These are phyloP conservation scores for Rubus parviflorus DNA, from an alignment of 306 rosid species.

Conservation along the genomic window DNA sequence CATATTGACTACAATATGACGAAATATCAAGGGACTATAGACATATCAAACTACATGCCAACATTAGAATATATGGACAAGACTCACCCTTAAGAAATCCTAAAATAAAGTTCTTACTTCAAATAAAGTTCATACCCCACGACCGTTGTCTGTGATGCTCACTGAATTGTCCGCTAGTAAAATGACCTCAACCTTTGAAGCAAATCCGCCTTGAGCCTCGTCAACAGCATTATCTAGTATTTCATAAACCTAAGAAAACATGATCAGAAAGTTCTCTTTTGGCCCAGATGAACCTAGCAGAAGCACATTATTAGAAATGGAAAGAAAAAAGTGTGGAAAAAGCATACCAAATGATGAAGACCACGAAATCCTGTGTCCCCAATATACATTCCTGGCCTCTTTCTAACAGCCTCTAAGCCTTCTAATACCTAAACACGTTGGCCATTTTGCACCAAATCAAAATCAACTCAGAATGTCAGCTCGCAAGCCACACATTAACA, in stretches of 20 bases:
- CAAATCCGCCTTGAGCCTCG: constrained; percentile 98
- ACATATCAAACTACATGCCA: not conserved
- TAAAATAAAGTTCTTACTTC: not conserved
- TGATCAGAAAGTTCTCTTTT: not conserved
- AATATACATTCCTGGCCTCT: constrained; percentile 98
- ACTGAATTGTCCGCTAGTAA: constrained; percentile 77
- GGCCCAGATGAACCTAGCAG: not conserved
- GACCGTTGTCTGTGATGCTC: constrained; percentile 88
- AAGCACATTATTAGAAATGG: not conserved
- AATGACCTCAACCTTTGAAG: constrained; percentile 78
- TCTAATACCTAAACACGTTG: constrained; percentile 63
- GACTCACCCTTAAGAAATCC: not conserved
- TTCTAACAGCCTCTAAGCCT: constrained; percentile 95
- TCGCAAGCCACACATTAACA: not conserved
- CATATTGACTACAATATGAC: not conserved
- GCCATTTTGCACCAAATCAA: too few species aligned
- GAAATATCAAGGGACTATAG: not conserved
- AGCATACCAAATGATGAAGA: constrained; percentile 84
- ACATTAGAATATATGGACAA: not conserved
- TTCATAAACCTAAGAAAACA: constrained; percentile 74
- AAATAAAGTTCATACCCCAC: constrained; percentile 72
- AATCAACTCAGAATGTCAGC: not conserved
- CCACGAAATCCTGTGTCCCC: constrained; percentile 99
- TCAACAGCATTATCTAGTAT: constrained; percentile 97
- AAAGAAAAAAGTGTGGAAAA: constrained; percentile 16